A percentile compares a stretch with the other conserved stretches of the same genome.
Evolutionary conservation across 179 eudicot species (phyloP).

Genomic region (Silene vulgaris): DNA sequence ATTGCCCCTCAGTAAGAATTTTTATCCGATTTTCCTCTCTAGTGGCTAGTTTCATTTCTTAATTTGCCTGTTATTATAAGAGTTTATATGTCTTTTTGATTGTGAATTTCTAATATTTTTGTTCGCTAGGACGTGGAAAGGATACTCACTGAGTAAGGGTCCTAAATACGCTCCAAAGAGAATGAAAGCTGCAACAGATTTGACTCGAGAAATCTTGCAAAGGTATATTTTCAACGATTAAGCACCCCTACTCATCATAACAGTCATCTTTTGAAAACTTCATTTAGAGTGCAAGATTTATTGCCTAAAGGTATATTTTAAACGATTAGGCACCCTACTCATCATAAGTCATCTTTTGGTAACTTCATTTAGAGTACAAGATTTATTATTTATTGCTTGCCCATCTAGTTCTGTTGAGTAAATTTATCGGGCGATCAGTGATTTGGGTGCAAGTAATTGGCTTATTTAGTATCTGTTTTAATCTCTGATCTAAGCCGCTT

Average conservation of each 20-base stretch:
- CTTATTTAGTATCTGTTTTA: too few relatives aligned
- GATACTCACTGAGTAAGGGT: conserved; percentile 69
- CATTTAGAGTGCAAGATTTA: too few relatives aligned
- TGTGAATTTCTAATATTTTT: neutral
- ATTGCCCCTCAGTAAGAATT: conserved; percentile 56
- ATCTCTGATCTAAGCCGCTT: too few relatives aligned
- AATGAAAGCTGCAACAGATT: conserved; percentile 77
- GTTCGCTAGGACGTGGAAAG: conserved; percentile 72
- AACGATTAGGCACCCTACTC: too few relatives aligned
- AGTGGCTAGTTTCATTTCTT: neutral
- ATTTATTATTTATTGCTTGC: too few relatives aligned
- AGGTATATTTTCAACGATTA: conserved; percentile 40
- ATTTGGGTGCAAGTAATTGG: too few relatives aligned
- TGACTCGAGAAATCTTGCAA: conserved; percentile 78
- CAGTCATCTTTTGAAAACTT: neutral
- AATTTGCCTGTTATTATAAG: neutral
- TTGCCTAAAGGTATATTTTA: too few relatives aligned
- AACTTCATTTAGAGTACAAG: too few relatives aligned
- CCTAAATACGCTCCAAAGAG: conserved; percentile 80
- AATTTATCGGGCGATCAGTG: too few relatives aligned
- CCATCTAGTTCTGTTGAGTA: too few relatives aligned
- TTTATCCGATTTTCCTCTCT: neutral
- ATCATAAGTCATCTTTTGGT: too few relatives aligned
- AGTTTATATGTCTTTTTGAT: neutral
- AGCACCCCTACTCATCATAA: neutral